Base-by-base conservation (phyloP, 2,329 filamentous ascomycete genomes). In the Monilinia polystroma region DNA sequence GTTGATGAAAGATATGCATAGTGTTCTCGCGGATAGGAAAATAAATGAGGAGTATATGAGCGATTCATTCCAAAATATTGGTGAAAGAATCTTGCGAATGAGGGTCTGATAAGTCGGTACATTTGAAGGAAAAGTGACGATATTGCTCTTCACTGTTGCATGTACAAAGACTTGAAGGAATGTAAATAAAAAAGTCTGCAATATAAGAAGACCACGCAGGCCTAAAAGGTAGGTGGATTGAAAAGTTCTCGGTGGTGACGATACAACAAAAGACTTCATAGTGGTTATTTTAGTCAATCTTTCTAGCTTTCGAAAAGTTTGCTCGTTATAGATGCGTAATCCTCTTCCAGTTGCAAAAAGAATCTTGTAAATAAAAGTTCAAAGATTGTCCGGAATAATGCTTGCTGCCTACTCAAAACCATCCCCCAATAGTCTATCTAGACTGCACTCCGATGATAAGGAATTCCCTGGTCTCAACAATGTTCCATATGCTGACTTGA, bases 101-200 rank as follows among this genome's bases (percentile, higher is more conserved):
- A 80, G 71, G 20, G 74, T 70, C 71, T 81, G 79, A 66, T 80
- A 80, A 16, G 71, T 63, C 2, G 78, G 77, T 0, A 79, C 79
- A n/a, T 74, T 62, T 12, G 73, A 69, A 60, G 78, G 76, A n/a
- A 72, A 72, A 38, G 73, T 74, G 18, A 52, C 5, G n/a, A 63
- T 43, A 23, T 52, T 66, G 10, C 56, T 62, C 26, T 66, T 66
- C 5, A 80, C 79, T 12, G 80, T 73, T 11, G 76, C 74, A 18
- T 81, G 81, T 23, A 80, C 76, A 70, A 82, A 82, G 1, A 76
- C 77, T 55, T 78, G 74, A 55, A 83, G 78, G 71, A 81, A 83
- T 53, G 78, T 73, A 73, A 80, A 82, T 53, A 81, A 68, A 59
- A 82, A 80, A 14, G 78, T 77, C 68, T 79, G 73, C 16, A 82